phyloP scores from a whole-genome alignment of 768 basidiomycete species.

The Boletus edulis region DNA sequence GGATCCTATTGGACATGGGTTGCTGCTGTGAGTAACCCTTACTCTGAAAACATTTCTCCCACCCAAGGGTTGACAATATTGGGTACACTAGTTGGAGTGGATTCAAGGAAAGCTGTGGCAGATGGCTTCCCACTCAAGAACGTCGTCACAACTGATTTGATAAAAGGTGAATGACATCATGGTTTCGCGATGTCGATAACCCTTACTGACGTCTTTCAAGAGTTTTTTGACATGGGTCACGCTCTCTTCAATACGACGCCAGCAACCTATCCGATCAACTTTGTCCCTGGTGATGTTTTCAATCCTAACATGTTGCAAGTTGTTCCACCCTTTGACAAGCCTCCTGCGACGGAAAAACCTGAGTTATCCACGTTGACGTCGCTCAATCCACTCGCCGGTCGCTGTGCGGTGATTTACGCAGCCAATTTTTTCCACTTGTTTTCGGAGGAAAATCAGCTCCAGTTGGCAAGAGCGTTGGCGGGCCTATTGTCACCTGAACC shows the following conservation, averaged over 20 bases:
- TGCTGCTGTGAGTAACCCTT: slow-evolving; percentile 39
- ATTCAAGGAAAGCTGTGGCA: slow-evolving; percentile 38
- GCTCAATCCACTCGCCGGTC: slow-evolving; percentile 47
- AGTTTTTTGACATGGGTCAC: slow-evolving; percentile 58
- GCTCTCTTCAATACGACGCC: slow-evolving; percentile 57
- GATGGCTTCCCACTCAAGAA: slow-evolving; percentile 44
- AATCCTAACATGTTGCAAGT: slow-evolving; percentile 42
- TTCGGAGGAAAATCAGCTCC: slow-evolving; percentile 26
- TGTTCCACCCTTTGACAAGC: slow-evolving; percentile 27
- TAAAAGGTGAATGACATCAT: slow-evolving; percentile 25
- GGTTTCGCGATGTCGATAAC: background rate
- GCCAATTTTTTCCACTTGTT: slow-evolving; percentile 47
- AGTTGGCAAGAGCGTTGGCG: slow-evolving; percentile 28
- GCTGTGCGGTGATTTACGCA: slow-evolving; percentile 48
- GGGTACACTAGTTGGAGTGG: slow-evolving; percentile 22
- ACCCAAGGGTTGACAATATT: background rate
- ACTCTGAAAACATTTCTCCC: background rate
- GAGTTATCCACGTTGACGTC: slow-evolving; percentile 37
- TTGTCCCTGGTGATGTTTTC: slow-evolving; percentile 56
- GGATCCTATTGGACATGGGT: slow-evolving; percentile 44
- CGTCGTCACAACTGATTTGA: slow-evolving; percentile 38
- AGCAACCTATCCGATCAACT: slow-evolving; percentile 47
- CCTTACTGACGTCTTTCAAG: slow-evolving; percentile 28
- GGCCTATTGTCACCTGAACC: slow-evolving; percentile 28
- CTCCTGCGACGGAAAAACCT: slow-evolving; percentile 24